Evolutionary conservation across 805 yeast genomes (phyloP).

Genomic region (Zygotorulaspora danielsina): DNA sequence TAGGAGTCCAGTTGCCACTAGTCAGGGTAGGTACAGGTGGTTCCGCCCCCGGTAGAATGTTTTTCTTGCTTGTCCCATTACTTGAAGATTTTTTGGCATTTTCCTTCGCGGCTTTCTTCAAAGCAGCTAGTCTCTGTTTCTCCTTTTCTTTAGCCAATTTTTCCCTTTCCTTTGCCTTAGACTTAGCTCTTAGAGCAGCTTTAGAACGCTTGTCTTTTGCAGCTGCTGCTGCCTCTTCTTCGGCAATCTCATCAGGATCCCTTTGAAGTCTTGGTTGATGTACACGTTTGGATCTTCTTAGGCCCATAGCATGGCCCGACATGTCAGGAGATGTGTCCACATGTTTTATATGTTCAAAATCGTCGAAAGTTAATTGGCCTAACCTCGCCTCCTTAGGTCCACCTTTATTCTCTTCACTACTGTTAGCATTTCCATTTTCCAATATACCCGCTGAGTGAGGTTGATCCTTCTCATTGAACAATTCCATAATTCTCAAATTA

Average conservation of each 20-base stretch:
- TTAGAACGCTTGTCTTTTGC: conserved; percentile 11
- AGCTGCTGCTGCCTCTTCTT: conserved; percentile 17
- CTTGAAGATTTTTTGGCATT: conserved; percentile 4
- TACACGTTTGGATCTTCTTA: conserved; percentile 29
- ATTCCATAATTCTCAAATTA: conserved; percentile 8
- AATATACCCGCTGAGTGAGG: conserved; percentile 15
- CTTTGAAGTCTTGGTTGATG: conserved; percentile 19
- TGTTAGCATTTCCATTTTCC: conserved; percentile 5
- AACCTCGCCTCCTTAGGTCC: conserved; percentile 11
- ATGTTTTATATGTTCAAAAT: conserved; percentile 27
- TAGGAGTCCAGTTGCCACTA: conserved; percentile 29
- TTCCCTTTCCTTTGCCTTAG: conserved; percentile 14
- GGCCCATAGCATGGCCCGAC: conserved; percentile 11
- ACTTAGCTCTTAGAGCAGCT: conserved; percentile 12
- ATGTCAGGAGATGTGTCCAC: conserved; percentile 16
- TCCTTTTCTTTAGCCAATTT: conserved; percentile 13
- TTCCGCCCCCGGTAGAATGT: conserved; percentile 8
- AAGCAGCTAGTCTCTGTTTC: conserved; percentile 4
- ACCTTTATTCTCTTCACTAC: conserved; percentile 3
- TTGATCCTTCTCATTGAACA: conserved; percentile 5
- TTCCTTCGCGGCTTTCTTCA: conserved; percentile 7
- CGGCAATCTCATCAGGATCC: conserved; percentile 17
- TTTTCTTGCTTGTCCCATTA: conserved; percentile 3
- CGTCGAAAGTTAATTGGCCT: conserved; percentile 31
- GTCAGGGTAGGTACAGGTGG: conserved; percentile 23